Base-by-base conservation (phyloP, 2,329 filamentous ascomycete genomes). In the Niveomyces coronatus region DNA sequence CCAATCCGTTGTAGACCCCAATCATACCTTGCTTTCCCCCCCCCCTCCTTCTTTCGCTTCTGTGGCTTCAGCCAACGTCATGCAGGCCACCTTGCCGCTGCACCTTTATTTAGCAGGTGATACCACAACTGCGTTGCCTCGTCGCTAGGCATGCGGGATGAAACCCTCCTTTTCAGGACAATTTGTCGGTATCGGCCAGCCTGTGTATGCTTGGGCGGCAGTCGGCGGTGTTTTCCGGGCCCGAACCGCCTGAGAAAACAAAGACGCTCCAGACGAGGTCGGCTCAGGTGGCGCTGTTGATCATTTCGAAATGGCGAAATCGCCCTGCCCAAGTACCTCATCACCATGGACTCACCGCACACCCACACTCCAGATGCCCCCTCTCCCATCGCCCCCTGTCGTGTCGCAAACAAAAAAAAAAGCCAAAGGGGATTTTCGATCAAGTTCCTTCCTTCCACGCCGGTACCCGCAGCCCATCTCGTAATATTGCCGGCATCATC, bases 271-370 rank as follows among this genome's bases (percentile, higher is more conserved):
- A 38, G 30, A 14, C 29, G 14, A 33, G 14, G 15, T n/a, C n/a
- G 26, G 15, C 36, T 23, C 18, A 14, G n/a, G 15, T 16, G 7
- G 22, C 14, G 23, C 33, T 16, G 23, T 23, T 34, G 35, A 39
- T 37, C 35, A 35, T 42, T 22, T 17, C 20, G 24, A 16, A 29
- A 42, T 42, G 40, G 35, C 40, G 40, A 42, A 42, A 42, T 42
- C 24, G 9, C 36, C 35, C 27, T 31, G 35, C 26, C 31, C 31
- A 31, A 35, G 35, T 35, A 27, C 40, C 40, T 42, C 40, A 39
- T 42, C 19, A 14, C 36, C 31, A 27, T 35, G 30, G n/a, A n/a
- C n/a, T n/a, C n/a, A 11, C 18, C 15, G 31, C 37, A 35, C 37
- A n/a, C 37, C 37, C 37, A n/a, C n/a, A n/a, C n/a, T n/a, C n/a